phyloP scores from a whole-genome alignment of 75 land plant species.

The Selaginella tamariscina region DNA sequence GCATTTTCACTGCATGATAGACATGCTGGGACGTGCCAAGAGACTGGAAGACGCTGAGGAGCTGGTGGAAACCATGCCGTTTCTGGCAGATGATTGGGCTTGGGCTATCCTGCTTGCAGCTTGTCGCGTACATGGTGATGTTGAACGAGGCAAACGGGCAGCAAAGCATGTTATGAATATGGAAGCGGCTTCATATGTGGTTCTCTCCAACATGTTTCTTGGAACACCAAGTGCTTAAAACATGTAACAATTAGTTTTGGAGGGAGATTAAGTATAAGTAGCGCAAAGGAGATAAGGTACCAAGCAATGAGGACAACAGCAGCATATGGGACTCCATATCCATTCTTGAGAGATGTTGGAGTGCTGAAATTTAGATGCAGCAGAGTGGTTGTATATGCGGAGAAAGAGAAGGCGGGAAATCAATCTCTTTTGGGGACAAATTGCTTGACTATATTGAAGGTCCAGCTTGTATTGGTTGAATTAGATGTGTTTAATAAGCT shows the following conservation, averaged over 20 bases:
- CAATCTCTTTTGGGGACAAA: conserved; percentile 34
- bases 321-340: not conserved
- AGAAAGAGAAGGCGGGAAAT: not conserved
- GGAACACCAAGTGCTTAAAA: not conserved
- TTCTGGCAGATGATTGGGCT: conserved; percentile 3
- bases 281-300: not conserved
- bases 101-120: conserved; percentile 16
- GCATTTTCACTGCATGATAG: conserved; percentile 21
- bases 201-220: not conserved
- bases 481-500: not conserved
- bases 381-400: not conserved
- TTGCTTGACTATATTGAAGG: conserved; percentile 92
- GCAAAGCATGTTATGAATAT: not conserved
- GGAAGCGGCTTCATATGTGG: not conserved
- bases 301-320: not conserved
- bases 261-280: not conserved
- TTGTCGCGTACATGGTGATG: conserved; percentile 15
- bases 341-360: not conserved
- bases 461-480: not conserved
- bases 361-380: no score
- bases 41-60: conserved; percentile 14
- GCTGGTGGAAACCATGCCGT: conserved; percentile 11
- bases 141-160: conserved; percentile 12
- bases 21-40: conserved; percentile 15
- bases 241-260: not conserved